Evolutionary conservation across 345 rosid genomes (phyloP).

Genomic region (Moringa oleifera): DNA sequence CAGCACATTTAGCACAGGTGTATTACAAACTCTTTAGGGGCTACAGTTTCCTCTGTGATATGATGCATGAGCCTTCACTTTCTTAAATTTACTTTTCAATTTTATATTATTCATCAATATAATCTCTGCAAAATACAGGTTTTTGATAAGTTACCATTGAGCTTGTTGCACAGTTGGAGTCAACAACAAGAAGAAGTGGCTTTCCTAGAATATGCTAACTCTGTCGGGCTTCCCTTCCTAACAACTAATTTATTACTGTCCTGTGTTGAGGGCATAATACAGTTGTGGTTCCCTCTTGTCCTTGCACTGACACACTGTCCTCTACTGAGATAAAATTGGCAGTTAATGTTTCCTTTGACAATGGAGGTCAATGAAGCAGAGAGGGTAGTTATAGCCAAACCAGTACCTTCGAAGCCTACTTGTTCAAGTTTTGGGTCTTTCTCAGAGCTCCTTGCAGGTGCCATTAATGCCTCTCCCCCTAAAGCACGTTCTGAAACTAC

Average conservation of each 20-base stretch:
- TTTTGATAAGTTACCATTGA: neutral
- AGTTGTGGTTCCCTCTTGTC: constrained; percentile 5
- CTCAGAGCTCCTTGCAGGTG: constrained; percentile 65
- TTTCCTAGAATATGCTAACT: no score
- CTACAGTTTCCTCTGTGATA: neutral
- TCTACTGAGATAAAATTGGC: constrained; percentile 4
- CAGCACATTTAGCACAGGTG: no score
- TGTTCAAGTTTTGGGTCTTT: constrained; percentile 54
- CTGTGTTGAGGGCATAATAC: neutral
- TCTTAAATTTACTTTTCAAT: neutral
- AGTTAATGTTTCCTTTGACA: constrained; percentile 9
- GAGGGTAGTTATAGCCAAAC: constrained; percentile 64
- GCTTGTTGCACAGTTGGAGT: neutral
- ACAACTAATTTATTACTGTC: neutral
- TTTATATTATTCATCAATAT: neutral
- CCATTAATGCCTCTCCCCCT: constrained; percentile 44
- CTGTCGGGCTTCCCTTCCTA: no score
- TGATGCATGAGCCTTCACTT: neutral
- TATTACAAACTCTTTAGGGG: no score
- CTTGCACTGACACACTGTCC: constrained; percentile 4
- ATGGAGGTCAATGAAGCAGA: constrained; percentile 75
- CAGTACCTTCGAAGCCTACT: constrained; percentile 86
- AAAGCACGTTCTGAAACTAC: constrained; percentile 31
- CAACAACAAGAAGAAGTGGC: neutral
- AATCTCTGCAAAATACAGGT: constrained; percentile 13